A percentile compares a stretch with the other conserved stretches of the same genome.
phyloP scores from a whole-genome alignment of 176 grass and related monocot species.

The Triticum dicoccoides region DNA sequence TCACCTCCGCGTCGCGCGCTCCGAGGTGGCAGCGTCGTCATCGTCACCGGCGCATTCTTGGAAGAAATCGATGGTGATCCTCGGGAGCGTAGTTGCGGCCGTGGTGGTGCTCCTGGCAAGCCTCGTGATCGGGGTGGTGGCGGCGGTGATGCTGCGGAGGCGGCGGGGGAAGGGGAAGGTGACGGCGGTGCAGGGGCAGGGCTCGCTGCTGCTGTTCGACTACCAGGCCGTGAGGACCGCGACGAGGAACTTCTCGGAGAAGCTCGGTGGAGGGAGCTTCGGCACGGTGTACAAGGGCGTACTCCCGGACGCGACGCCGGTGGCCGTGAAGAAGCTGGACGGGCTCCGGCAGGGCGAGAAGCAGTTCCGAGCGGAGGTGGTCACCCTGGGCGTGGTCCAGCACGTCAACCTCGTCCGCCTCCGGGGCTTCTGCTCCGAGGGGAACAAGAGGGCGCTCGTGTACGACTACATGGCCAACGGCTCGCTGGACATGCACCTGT shows the following conservation, averaged over 20 bases:
- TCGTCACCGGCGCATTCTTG: conserved; percentile 9
- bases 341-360: conserved; percentile 41
- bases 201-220: conserved; percentile 44
- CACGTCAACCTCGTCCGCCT: conserved; percentile 51
- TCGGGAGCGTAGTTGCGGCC: background rate
- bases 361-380: conserved; percentile 50
- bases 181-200: conserved; percentile 42
- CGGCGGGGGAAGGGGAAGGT: conserved; percentile 37
- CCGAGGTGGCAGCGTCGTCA: conserved; percentile 22
- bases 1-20: conserved; percentile 41
- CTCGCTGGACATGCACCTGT: conserved; percentile 41
- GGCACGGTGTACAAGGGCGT: conserved; percentile 36
- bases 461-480: conserved; percentile 54
- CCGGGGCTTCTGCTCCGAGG: conserved; percentile 47
- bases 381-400: conserved; percentile 44
- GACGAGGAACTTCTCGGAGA: conserved; percentile 42
- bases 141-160: conserved; percentile 22
- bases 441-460: conserved; percentile 43
- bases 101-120: conserved; percentile 34
- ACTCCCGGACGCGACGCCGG: conserved; percentile 29
- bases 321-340: conserved; percentile 50
- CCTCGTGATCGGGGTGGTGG: background rate
- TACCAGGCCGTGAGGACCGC: conserved; percentile 33
- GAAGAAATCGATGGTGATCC: conserved; percentile 41
- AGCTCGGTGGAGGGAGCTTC: conserved; percentile 51